Evolutionary conservation across 164 flowering plant species (phyloP).

Genomic region (Liriodendron chinense): DNA sequence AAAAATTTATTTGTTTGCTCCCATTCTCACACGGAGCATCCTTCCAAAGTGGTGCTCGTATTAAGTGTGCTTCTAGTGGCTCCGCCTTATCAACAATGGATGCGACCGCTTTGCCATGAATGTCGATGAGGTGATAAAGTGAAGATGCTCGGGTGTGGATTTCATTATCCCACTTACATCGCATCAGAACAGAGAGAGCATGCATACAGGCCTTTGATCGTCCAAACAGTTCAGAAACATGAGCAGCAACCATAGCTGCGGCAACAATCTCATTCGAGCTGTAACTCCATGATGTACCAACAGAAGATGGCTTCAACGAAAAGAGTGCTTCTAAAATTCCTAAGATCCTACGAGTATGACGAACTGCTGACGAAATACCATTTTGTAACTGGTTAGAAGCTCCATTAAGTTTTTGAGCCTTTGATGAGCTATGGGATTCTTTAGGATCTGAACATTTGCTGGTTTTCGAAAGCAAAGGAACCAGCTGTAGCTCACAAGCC

Average conservation of each 20-base stretch:
- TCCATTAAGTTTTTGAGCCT: conserved; percentile 53
- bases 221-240: conserved; percentile 83
- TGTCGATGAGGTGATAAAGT: conserved; percentile 79
- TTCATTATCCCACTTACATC: conserved; percentile 89
- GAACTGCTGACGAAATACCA: conserved; percentile 65
- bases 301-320: conserved; percentile 81
- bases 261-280: conserved; percentile 96
- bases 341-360: conserved; percentile 77
- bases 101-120: conserved; percentile 86
- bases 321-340: conserved; percentile 87
- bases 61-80: conserved; percentile 72
- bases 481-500: conserved; percentile 87
- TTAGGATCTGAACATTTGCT: conserved; percentile 33
- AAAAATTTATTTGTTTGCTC: conserved; percentile 25
- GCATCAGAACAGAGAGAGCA: conserved; percentile 71
- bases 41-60: conserved; percentile 52
- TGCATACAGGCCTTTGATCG: conserved; percentile 89
- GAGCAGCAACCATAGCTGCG: conserved; percentile 99
- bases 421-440: conserved; percentile 23
- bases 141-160: conserved; percentile 78
- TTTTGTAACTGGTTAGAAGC: conserved; percentile 41
- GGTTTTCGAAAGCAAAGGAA: conserved; percentile 61
- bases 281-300: conserved; percentile 90
- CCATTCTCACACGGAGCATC: conserved; percentile 36
- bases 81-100: conserved; percentile 89